Base-by-base conservation (phyloP, 1,284 basidiomycete species). In the Xanthoconium separans region DNA sequence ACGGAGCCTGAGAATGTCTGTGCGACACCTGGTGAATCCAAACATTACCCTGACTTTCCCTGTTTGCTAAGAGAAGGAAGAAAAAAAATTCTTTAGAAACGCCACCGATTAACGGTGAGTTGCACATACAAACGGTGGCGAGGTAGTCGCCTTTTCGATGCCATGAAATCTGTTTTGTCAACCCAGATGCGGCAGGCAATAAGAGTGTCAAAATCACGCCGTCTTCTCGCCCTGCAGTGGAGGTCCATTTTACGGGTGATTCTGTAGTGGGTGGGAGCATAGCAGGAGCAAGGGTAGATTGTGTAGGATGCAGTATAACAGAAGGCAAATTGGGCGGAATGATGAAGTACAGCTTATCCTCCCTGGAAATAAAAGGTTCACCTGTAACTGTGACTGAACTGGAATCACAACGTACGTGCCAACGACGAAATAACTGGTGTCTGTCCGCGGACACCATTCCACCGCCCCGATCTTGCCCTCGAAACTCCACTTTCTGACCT, bases 91-190 rank as follows among this genome's bases (percentile, higher is more conserved):
- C 3, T 56, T 61, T 44, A 60, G 37, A 37, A 27, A 54, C 15
- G 49, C 43, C 53, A 61, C 44, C 47, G 27, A 29, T 49, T 46
- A 50, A 34, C 27, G 47, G 49, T 51, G 42, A 44, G 56, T 27
- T 43, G 51, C 43, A 80, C 89, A 72, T 68, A 89, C 87, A 85
- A 53, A 99, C 94, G 47, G 92, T 95, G 50, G 96, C 87, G 62
- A 99, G 81, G 70, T 99, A 99, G 72, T 99, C 97, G 50, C 97
- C 97, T 66, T 89, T 87, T 58, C 89, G 80, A 73, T 99, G 97
- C 95, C 95, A 99, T 36, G 88, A 74, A 15, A 98, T 80, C 65
- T 97, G 92, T 69, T 86, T 91, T 10, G 90, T 83, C 44, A 90
- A 77, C 8, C 92, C 93, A 16, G 93, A 91, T 11, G 78, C 78